A percentile compares a stretch with the other conserved stretches of the same genome.
Evolutionary conservation across 2,329 filamentous ascomycete species (phyloP).

Genomic region (Fusarium nisikadoi): DNA sequence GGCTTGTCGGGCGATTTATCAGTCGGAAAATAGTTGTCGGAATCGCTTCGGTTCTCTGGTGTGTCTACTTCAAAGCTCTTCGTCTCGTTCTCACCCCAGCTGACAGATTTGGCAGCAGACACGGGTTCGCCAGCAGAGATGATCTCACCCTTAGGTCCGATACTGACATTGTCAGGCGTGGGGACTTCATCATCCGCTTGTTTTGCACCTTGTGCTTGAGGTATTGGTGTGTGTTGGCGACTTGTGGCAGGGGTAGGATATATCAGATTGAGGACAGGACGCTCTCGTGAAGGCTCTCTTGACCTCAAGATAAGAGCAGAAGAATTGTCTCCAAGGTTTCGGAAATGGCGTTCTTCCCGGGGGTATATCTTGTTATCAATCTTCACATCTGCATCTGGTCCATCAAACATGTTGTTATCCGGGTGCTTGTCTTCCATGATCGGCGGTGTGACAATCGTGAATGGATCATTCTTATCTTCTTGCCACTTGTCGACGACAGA

Average conservation of each 20-base stretch:
- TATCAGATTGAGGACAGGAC: constrained; percentile 70
- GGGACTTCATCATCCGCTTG: constrained; percentile 29
- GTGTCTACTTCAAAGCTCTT: constrained; percentile 72
- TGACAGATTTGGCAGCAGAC: constrained; percentile 64
- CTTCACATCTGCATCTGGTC: constrained; percentile 71
- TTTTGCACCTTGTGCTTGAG: constrained; percentile 37
- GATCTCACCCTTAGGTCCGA: constrained; percentile 56
- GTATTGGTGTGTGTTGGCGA: constrained; percentile 57
- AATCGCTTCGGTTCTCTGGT: constrained; percentile 57
- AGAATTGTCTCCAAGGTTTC: constrained; percentile 41
- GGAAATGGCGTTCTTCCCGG: constrained; percentile 57
- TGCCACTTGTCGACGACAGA: constrained; percentile 68
- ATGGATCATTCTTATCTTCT: constrained; percentile 49
- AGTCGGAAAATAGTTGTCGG: constrained; percentile 45
- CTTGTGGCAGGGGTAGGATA: constrained; percentile 65
- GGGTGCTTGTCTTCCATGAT: constrained; percentile 56
- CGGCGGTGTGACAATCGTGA: constrained; percentile 66
- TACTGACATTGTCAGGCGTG: constrained; percentile 49
- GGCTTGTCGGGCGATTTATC: constrained; percentile 44
- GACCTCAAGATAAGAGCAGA: constrained; percentile 53
- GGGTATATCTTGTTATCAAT: constrained; percentile 70
- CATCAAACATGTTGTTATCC: constrained; percentile 64
- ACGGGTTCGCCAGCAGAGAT: constrained; percentile 44
- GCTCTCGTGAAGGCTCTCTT: constrained; percentile 64
- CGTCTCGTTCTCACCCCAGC: constrained; percentile 72